phyloP scores from a whole-genome alignment of 1,284 basidiomycete genomes.

The Cryptococcus neoformans region DNA sequence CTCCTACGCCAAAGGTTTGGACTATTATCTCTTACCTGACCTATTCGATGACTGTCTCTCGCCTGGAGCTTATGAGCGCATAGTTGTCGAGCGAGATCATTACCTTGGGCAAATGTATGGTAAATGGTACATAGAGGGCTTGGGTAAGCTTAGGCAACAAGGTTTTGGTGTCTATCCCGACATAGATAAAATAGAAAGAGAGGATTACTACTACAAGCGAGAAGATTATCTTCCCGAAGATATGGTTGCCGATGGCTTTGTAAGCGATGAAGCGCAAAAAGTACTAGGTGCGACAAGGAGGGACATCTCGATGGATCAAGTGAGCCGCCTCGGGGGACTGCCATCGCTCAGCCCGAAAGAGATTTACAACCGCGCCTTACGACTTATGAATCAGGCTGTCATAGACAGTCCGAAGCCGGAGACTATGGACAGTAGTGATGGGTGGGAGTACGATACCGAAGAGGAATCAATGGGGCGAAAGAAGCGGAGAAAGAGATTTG shows the following conservation, averaged over 20 bases:
- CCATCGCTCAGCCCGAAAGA: slow-evolving; percentile 2
- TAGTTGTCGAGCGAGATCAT: slow-evolving; percentile 24
- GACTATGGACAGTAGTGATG: too few species aligned
- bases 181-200: slow-evolving; percentile 1
- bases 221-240: slow-evolving; percentile 6
- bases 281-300: not conserved
- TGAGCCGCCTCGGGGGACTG: slow-evolving; percentile 9
- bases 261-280: not conserved
- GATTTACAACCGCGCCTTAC: not conserved
- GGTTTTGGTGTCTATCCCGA: slow-evolving; percentile 3
- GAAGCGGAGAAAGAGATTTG: too few species aligned
- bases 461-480: too few species aligned
- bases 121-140: slow-evolving; percentile 4
- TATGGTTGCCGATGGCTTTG: too few species aligned
- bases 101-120: slow-evolving; percentile 11
- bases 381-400: too few species aligned
- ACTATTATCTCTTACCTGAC: slow-evolving; percentile 64
- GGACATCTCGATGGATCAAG: slow-evolving; percentile 10
- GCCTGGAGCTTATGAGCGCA: slow-evolving; percentile 31
- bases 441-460: too few species aligned
- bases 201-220: not conserved
- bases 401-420: too few species aligned
- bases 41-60: slow-evolving; percentile 62
- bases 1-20: slow-evolving; percentile 59
- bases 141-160: not conserved